These are phyloP conservation scores for Neurospora tetrasperma DNA, from an alignment of 495 filamentous ascomycete genomes.

Conservation along the genomic window DNA sequence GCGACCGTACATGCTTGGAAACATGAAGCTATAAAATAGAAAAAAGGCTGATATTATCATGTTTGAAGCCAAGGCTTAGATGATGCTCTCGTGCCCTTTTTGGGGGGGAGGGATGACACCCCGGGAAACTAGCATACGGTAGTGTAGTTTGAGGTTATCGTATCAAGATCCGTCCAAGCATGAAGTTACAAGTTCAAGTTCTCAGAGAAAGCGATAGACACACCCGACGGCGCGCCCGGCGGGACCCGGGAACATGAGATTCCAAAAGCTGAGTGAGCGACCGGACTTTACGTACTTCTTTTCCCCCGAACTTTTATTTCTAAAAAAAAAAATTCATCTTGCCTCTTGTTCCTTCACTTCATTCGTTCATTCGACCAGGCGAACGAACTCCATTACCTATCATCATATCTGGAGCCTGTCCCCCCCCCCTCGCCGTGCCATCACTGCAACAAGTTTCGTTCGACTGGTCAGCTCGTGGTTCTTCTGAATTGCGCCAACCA, in stretches of 20 bases:
- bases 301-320: conserved; percentile 1
- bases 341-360: not conserved
- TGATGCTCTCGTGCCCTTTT: not conserved
- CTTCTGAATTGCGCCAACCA: conserved; percentile 26
- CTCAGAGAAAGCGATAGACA: not conserved
- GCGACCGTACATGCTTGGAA: not conserved
- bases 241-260: not conserved
- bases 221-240: not conserved
- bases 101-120: not conserved
- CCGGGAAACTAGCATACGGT: not conserved
- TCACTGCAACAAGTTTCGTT: conserved; percentile 2
- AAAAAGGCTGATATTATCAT: not conserved
- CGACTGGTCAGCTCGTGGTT: not conserved
- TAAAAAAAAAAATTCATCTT: not conserved
- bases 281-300: not conserved
- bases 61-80: not conserved
- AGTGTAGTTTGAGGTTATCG: not conserved
- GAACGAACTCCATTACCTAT: not conserved
- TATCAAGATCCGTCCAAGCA: not conserved
- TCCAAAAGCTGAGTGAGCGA: not conserved
- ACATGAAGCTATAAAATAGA: not conserved
- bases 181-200: not conserved
- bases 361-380: not conserved
- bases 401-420: not conserved
- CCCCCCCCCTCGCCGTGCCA: not conserved